Evolutionary conservation across 2,329 filamentous ascomycete genomes (phyloP).

Genomic region (Knoxdaviesia proteae): DNA sequence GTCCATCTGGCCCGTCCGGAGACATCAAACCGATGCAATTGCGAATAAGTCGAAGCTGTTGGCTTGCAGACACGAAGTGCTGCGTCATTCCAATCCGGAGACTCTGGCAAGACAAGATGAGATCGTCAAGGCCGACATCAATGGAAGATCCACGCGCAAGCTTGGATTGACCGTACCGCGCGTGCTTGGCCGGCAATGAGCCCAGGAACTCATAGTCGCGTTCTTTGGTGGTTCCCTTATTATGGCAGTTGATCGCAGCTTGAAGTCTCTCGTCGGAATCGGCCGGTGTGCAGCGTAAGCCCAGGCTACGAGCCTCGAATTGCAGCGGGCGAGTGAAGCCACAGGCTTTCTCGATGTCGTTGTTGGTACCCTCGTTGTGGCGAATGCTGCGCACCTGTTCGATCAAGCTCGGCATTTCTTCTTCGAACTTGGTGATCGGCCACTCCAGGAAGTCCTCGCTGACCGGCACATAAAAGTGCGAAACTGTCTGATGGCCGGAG

Average conservation of each 20-base stretch:
- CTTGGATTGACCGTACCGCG: constrained; percentile 3
- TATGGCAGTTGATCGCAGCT: constrained; percentile 1
- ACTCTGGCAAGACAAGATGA: constrained; percentile 7
- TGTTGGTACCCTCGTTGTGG: background rate
- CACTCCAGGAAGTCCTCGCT: no score
- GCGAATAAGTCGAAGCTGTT: constrained; percentile 1
- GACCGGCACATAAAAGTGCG: no score
- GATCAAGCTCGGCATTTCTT: background rate
- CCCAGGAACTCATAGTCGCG: constrained; percentile 8
- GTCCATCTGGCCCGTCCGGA: background rate
- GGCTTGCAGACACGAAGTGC: constrained; percentile 1
- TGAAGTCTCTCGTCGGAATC: background rate
- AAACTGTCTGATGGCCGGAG: no score
- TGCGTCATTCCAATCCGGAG: constrained; percentile 1
- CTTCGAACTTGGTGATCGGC: background rate
- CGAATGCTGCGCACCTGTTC: background rate
- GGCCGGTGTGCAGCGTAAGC: constrained; percentile 2
- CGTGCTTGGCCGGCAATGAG: constrained; percentile 4
- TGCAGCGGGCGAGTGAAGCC: constrained; percentile 1
- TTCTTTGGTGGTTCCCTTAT: constrained; percentile 1
- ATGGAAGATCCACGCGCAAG: constrained; percentile 5
- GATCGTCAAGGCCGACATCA: constrained; percentile 7
- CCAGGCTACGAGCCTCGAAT: constrained; percentile 2
- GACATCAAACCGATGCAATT: background rate
- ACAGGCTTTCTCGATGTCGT: constrained; percentile 1